Percentiles rank a stretch among this genome's conserved stretches.
phyloP scores from a whole-genome alignment of 352 stramenopile species.

The Globisporangium alternatum region DNA sequence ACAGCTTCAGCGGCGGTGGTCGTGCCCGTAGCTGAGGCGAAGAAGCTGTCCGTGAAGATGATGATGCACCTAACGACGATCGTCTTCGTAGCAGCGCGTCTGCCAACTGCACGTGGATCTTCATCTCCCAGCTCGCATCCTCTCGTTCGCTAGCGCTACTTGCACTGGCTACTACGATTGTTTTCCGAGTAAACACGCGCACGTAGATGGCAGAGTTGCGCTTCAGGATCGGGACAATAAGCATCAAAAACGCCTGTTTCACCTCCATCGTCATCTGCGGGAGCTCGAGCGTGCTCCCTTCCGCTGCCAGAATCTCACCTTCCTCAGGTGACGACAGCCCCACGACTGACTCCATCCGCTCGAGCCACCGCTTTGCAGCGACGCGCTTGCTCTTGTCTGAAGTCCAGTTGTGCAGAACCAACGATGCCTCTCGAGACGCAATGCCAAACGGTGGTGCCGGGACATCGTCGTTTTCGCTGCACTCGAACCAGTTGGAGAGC shows the following conservation, averaged over 20 bases:
- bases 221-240: conserved; percentile 64
- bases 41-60: not conserved
- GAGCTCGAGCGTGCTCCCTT: conserved; percentile 45
- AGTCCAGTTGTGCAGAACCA: conserved; percentile 68
- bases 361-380: conserved; percentile 43
- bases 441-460: conserved; percentile 50
- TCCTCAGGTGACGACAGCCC: conserved; percentile 13
- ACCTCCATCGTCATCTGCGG: conserved; percentile 61
- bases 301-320: conserved; percentile 23
- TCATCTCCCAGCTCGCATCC: conserved; percentile 54
- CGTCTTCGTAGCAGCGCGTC: conserved; percentile 9
- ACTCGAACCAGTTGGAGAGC: conserved; percentile 50
- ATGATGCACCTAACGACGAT: not conserved
- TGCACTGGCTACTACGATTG: not conserved
- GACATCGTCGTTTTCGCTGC: conserved; percentile 18
- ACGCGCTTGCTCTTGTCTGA: conserved; percentile 32
- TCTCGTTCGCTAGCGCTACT: conserved; percentile 10
- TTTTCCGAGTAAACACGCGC: conserved; percentile 48
- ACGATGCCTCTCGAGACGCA: conserved; percentile 46
- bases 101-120: conserved; percentile 49
- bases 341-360: conserved; percentile 33
- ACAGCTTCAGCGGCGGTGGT: conserved; percentile 12
- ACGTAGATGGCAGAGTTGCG: conserved; percentile 47
- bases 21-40: conserved; percentile 16
- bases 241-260: conserved; percentile 70